phyloP scores from a whole-genome alignment of 495 filamentous ascomycete genomes.

The Aspergillus haitiensis region DNA sequence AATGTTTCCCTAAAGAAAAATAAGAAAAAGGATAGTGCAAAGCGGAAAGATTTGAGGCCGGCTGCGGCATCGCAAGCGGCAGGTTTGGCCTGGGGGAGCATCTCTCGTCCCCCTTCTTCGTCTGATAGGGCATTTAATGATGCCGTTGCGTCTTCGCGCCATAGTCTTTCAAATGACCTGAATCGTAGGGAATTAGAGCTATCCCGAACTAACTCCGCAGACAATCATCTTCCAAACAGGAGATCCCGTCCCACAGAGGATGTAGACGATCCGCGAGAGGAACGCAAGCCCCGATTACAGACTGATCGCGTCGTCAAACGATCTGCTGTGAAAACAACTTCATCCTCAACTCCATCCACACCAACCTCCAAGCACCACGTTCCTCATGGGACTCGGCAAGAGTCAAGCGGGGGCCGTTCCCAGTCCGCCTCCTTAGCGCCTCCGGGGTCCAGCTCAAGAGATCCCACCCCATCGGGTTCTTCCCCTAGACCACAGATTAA shows the following conservation, averaged over 20 bases:
- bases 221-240: slow-evolving; percentile 25
- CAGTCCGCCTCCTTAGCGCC: slow-evolving; percentile 22
- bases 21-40: slow-evolving; percentile 45
- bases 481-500: slow-evolving; percentile 40
- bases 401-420: slow-evolving; percentile 8
- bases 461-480: slow-evolving; percentile 23
- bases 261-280: slow-evolving; percentile 12
- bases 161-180: slow-evolving; percentile 31
- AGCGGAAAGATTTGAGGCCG: slow-evolving; percentile 42
- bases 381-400: slow-evolving; percentile 9
- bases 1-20: slow-evolving; percentile 59
- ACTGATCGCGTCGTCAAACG: slow-evolving; percentile 9
- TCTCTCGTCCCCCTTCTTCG: slow-evolving; percentile 39
- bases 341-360: slow-evolving; percentile 18
- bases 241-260: slow-evolving; percentile 3
- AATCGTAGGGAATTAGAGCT: slow-evolving; percentile 30
- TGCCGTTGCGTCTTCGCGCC: slow-evolving; percentile 37
- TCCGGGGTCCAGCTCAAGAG: slow-evolving; percentile 21
- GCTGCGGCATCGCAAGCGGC: slow-evolving; percentile 88
- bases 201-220: slow-evolving; percentile 30
- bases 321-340: slow-evolving; percentile 17
- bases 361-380: slow-evolving; percentile 11
- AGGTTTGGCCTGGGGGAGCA: slow-evolving; percentile 76
- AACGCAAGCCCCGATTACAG: slow-evolving; percentile 33
- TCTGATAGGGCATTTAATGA: slow-evolving; percentile 37